Evolutionary conservation across 1,139 yeast genomes (phyloP), one percentile per base, ranked within the genome.

Genomic region (Arxiozyma bovina): DNA sequence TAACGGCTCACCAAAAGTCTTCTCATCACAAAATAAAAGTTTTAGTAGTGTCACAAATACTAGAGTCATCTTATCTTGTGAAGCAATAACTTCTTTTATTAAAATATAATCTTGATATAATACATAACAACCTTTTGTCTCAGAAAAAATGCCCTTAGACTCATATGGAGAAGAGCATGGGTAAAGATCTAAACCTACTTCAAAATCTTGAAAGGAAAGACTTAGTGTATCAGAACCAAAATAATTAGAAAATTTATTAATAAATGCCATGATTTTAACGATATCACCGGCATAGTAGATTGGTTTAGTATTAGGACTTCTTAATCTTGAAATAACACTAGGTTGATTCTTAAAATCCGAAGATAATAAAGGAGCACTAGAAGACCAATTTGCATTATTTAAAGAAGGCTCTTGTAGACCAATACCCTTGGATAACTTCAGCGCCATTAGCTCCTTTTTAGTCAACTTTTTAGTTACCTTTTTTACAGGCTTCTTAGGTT

Each of bases 191-290:
- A 80, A 66, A 0, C 83, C 84, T 23, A 68, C 64, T 60, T 80
- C 83, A 41, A 80, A 70, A 60, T 77, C 80, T 56, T 75, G 77
- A 15, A 83, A 82, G 0, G 76, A 74, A 38, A 73, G 53, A 41
- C 71, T 69, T 27, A 72, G 70, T 12, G 78, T 56, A 15, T 66
- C 70, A 2, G 56, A 56, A 49, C 73, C 70, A 45, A 66, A 61
- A 43, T 69, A 68, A 7, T 66, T 64, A 53, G 66, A 68, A 59
- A 79, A 80, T 60, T 77, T 78, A 51, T 71, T 70, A 42, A 78
- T 63, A 55, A 74, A 80, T 8, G 77, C 68, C 58, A 78, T 66
- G 4, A 80, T 64, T 54, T 65, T 71, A 25, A 77, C 58, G 18
- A 80, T 71, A 58, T 78, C 81, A 42, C 70, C 70, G 0, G 81